phyloP scores from a whole-genome alignment of 2,329 filamentous ascomycete species.

The Cercospora berteroae region DNA sequence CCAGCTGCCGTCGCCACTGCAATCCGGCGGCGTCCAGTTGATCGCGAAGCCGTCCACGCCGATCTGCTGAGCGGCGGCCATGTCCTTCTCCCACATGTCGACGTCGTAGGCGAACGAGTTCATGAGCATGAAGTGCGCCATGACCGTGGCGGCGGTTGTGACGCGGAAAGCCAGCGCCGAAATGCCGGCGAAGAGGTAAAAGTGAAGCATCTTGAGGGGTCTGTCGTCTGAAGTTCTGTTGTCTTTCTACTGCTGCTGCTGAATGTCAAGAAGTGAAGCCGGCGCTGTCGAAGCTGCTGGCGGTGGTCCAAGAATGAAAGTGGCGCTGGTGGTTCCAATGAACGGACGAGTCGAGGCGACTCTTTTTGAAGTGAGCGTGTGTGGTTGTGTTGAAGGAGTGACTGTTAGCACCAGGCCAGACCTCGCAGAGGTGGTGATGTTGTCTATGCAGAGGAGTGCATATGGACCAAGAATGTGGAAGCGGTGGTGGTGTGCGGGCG shows the following conservation, averaged over 20 bases:
- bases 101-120: slow-evolving; percentile 39
- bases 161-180: slow-evolving; percentile 30
- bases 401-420: slow-evolving; percentile 31
- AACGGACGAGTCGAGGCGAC: slow-evolving; percentile 27
- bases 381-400: slow-evolving; percentile 31
- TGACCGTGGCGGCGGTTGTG: slow-evolving; percentile 34
- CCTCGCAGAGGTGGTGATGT: slow-evolving; percentile 30
- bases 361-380: slow-evolving; percentile 15
- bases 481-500: slow-evolving; percentile 20
- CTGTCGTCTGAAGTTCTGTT: slow-evolving; percentile 9
- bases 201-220: slow-evolving; percentile 21
- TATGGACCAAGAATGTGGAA: slow-evolving; percentile 21
- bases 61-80: slow-evolving; percentile 35
- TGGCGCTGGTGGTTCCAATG: slow-evolving; percentile 19
- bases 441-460: slow-evolving; percentile 23
- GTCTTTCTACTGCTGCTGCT: slow-evolving; percentile 3
- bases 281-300: slow-evolving; percentile 21
- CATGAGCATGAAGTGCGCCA: slow-evolving; percentile 41
- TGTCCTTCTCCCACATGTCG: slow-evolving; percentile 38
- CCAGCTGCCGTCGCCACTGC: slow-evolving; percentile 35
- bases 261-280: slow-evolving; percentile 8
- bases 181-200: slow-evolving; percentile 23
- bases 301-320: slow-evolving; percentile 9
- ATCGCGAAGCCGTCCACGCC: slow-evolving; percentile 42
- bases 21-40: slow-evolving; percentile 41